phyloP scores from a whole-genome alignment of 2,329 filamentous ascomycete species.

The Diatrype stigma region DNA sequence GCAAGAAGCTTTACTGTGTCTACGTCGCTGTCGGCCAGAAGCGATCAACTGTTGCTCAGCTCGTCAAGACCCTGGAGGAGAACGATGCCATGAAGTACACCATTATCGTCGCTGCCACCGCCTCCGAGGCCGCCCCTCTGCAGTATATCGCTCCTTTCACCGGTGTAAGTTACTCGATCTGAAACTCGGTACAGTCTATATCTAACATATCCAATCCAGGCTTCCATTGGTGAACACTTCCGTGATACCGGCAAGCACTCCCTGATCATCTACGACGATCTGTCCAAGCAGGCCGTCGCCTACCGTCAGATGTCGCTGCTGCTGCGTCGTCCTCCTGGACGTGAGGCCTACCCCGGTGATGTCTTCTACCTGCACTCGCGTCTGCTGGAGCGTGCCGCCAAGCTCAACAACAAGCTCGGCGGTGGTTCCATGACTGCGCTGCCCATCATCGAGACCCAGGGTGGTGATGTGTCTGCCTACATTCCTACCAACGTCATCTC shows the following conservation, averaged over 20 bases:
- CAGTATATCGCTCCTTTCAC: constrained; percentile 96
- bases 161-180: too few species aligned
- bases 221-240: constrained; percentile 67
- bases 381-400: constrained; percentile 98
- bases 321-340: constrained; percentile 93
- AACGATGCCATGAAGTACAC: constrained; percentile 99
- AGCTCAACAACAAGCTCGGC: constrained; percentile 95
- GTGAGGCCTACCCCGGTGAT: constrained; percentile 99
- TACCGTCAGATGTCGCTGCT: constrained; percentile 99
- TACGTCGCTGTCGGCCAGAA: constrained; percentile 99
- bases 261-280: constrained; percentile 88
- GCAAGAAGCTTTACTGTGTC: constrained; percentile 98
- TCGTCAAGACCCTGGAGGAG: constrained; percentile 99
- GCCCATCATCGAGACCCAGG: constrained; percentile 98
- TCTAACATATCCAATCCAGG: too few species aligned
- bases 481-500: constrained; percentile 99
- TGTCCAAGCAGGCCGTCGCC: constrained; percentile 95
- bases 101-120: constrained; percentile 89
- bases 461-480: constrained; percentile 99
- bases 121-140: constrained; percentile 91
- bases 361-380: constrained; percentile 99
- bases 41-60: constrained; percentile 97
- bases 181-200: too few species aligned
- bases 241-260: constrained; percentile 83
- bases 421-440: constrained; percentile 96